Evolutionary conservation across 306 rosid genomes (phyloP), one percentile per base, ranked within the genome.

Genomic region (Lupinus albus): DNA sequence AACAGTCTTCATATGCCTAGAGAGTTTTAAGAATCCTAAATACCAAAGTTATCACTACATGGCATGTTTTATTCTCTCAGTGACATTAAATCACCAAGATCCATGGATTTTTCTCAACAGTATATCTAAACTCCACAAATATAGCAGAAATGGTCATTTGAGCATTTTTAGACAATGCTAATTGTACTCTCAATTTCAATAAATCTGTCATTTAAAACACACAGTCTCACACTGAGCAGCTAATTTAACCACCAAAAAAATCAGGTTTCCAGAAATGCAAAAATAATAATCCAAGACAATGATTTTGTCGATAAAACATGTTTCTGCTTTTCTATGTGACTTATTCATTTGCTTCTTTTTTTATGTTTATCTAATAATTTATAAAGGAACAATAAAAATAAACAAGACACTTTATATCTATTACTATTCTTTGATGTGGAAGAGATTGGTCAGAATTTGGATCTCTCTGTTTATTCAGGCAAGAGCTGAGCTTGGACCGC

Each of bases 231-330:
- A 71, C 49, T n/a, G 42, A 60, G 61, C 51, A 36, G 15, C 4
- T n/a, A 59, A 17, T 13, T 59, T 13, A 14, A 18, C n/a, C n/a
- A 4, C 9, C 47, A 30, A 48, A 60, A 48, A 48, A 55, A 55
- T 30, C n/a, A 49, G 25, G 20, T 72, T 71, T 61, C 7, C 11
- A 36, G 45, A 60, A 33, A 60, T 36, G 33, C 21, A 59, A 58
- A 57, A 21, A 32, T 1, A 45, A 58, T 58, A 33, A 41, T 35
- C 35, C 35, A 25, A 58, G 6, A 48, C 13, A 25, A 4, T 12
- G 4, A 44, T 21, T 33, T 72, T 21, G n/a, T 71, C 20, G 7
- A 2, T 0, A 52, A 46, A 25, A 25, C 4, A 25, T 25, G 2
- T 25, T 2, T 1, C 1, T 25, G 30, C 25, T 54, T 44, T 45